Percentiles rank a stretch among this genome's conserved stretches.
Evolutionary conservation across 2,329 filamentous ascomycete genomes (phyloP).

Genomic region (Cordyceps fumosorosea): DNA sequence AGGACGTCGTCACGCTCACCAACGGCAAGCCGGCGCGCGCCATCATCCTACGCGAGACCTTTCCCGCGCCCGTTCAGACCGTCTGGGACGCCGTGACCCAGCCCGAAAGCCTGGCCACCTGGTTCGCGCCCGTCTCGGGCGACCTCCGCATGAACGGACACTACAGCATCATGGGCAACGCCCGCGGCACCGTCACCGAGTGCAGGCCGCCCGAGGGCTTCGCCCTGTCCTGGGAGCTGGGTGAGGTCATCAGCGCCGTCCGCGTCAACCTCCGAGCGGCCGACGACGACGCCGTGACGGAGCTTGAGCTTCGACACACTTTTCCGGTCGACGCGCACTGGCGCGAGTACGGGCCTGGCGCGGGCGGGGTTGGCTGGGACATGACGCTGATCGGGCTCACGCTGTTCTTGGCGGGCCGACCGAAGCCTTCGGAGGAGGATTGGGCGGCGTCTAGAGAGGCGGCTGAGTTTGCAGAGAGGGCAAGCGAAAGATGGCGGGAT

Average conservation of each 20-base stretch:
- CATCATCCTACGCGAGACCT: background rate
- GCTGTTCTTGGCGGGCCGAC: background rate
- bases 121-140: conserved; percentile 8
- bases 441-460: conserved; percentile 4
- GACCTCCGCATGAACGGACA: conserved; percentile 9
- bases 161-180: conserved; percentile 8
- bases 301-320: background rate
- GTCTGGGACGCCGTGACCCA: conserved; percentile 5
- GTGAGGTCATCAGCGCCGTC: background rate
- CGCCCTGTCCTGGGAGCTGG: conserved; percentile 4
- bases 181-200: conserved; percentile 4
- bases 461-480: background rate
- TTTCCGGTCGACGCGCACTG: conserved; percentile 5
- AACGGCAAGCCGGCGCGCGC: conserved; percentile 2
- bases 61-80: background rate
- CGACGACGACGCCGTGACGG: background rate
- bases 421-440: background rate
- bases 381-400: conserved; percentile 3
- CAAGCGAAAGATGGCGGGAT: conserved; percentile 1
- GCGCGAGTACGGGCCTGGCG: conserved; percentile 8
- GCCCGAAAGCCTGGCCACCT: background rate
- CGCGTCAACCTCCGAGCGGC: background rate
- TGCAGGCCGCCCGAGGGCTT: background rate
- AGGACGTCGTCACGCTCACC: conserved; percentile 2
- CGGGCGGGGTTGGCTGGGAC: conserved; percentile 11